A percentile compares a stretch with the other conserved stretches of the same genome.
phyloP scores from a whole-genome alignment of 495 filamentous ascomycete genomes.

The Terfezia claveryi region DNA sequence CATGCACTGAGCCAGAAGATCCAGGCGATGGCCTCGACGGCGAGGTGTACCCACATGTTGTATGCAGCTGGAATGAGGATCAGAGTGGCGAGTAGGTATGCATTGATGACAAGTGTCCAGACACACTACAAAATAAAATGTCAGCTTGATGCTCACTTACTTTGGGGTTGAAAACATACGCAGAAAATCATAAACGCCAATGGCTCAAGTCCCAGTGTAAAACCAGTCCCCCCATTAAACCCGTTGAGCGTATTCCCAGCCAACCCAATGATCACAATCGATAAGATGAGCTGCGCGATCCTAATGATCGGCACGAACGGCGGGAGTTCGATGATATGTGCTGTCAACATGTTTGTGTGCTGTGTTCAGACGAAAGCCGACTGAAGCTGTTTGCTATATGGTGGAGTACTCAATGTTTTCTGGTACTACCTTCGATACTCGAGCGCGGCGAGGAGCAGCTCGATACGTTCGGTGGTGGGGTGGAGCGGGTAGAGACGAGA shows the following conservation, averaged over 20 bases:
- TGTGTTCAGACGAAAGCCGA: no score
- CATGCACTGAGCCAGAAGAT: background rate
- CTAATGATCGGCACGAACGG: background rate
- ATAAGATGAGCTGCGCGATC: background rate
- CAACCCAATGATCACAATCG: background rate
- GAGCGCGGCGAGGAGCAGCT: no score
- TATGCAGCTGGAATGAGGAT: background rate
- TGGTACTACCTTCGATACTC: no score
- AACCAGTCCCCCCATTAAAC: background rate
- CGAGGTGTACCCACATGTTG: background rate
- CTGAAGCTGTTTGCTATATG: no score
- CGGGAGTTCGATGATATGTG: background rate
- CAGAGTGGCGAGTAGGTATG: background rate
- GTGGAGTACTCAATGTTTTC: no score
- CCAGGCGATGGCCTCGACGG: background rate
- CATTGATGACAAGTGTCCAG: background rate
- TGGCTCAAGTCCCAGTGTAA: background rate
- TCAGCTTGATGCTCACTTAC: background rate
- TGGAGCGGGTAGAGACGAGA: no score
- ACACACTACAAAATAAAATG: background rate
- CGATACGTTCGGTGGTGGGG: no score
- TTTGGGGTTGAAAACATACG: background rate
- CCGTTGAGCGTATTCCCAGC: background rate
- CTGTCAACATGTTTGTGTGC: background rate
- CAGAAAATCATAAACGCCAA: background rate